Evolutionary conservation across 2,329 filamentous ascomycete genomes (phyloP), one percentile per base, ranked within the genome.

Genomic region (Exophiala lecanii-corni): DNA sequence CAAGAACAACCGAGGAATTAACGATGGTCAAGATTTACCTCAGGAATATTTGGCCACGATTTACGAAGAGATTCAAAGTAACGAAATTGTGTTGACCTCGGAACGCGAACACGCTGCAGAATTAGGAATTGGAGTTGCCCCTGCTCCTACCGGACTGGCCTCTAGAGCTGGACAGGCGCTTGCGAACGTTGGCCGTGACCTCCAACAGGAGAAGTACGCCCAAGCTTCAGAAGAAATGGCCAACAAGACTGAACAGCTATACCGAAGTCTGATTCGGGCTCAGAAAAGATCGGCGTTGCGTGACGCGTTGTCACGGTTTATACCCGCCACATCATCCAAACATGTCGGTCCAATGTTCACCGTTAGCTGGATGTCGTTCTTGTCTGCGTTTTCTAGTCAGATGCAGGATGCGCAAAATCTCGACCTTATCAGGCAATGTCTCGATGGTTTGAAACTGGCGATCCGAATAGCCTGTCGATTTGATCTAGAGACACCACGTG

Each of bases 331-430:
- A 1, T 97, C 89, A 0, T 89, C 88, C 62, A 91, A 88, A 57
- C 92, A 98, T 62, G 86, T 96, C 37, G 92, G 92, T 0, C 89
- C 92, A 1, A 98, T 98, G 92, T 97, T 98, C 60, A 89, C 95
- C 57, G 89, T 95, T 17, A 94, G 89, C 0, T 98, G 92, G 92
- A 98, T 97, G 91, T 95, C 91, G 7, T 94, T 96, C 64, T 84
- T 98, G 59, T 97, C 91, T 4, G 89, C 89, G 0, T 75, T 98
- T 18, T 96, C 91, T 1, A 89, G 86, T 38, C 86, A 94, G 55
- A 89, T 92, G 62, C 92, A 97, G 57, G 89, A 95, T 60, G 85
- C 87, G 0, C 86, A 94, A 55, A 96, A 96, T 58, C 73, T 95
- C 3, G 89, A 96, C 54, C 86, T 92, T 12, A 89, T 96, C 63